Evolutionary conservation across 192 early-diverging fungal species (phyloP), one percentile per base, ranked within the genome.

Genomic region (Umbelopsis vinacea): DNA sequence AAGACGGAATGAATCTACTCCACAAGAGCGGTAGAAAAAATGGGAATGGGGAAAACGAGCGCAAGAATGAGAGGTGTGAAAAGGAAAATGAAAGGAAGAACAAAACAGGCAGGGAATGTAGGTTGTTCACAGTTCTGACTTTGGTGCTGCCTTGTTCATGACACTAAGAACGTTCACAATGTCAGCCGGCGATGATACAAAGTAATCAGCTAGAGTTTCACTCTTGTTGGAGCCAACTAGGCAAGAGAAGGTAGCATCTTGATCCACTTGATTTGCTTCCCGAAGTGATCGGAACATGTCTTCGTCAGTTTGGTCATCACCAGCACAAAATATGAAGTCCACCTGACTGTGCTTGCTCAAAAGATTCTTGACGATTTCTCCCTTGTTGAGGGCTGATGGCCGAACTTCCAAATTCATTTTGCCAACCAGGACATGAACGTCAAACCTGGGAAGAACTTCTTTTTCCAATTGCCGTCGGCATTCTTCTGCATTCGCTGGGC

Each of bases 381-480:
- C 97, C 74, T 97, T 99, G 84, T 96, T 99, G 67, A 98, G 90
- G 19, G 89, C 84, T 15, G 92, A 87, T 38, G 97, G 95, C 12
- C 95, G 86, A n/a, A 96, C 93, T 74, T 99, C 97, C 10, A 99
- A 85, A 68, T 96, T 97, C 87, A 97, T 99, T 80, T 99, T 99
- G 60, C 97, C 97, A 33, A 96, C 88, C 52, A 99, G 77, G 43
- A 98, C 92, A 77, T 98, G 95, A 11, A 99, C 92, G 1, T 95
- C 94, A 14, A 92, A 85, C 79, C 93, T 93, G 12, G 94, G 91
- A 23, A 95, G 76, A 1, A 97, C 86, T 10, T 91, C 88, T 67
- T 92, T 86, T 79, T 96, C 92, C 29, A 97, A 77, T 76, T 96
- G 93, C 79, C 92, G 95, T 81, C 92, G 91, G 76, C 93, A 96